Base-by-base conservation (phyloP, 768 basidiomycete species). In the Krasilnikovozyma curviuscula region DNA sequence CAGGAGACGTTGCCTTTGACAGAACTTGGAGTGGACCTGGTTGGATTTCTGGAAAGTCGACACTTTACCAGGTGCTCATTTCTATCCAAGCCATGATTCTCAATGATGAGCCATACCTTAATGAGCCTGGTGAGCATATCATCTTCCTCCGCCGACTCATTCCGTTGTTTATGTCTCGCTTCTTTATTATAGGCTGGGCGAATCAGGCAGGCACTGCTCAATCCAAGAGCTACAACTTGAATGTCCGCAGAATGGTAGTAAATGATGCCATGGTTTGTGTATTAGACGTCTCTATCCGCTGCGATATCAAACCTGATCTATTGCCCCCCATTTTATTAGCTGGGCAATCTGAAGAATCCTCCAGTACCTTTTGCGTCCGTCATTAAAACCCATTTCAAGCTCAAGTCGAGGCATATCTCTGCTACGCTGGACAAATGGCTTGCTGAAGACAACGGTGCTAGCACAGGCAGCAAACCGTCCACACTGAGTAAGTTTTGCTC, bases 101-200 rank as follows among this genome's bases (percentile, higher is more conserved):
- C 23, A 88, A 82, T 53, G 89, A 91, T 18, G 88, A 86, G 57
- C 83, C 89, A 8, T 91, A 88, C 61, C 64, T 86, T 52, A 91
- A 91, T 55, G 88, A 95, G 62, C 88, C 88, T 18, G 85, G 81
- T 23, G 83, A 82, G 82, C 78, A 82, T 19, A 66, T 65, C 14
- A 27, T 7, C 18, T 48, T 13, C 37, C 42, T 55, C 41, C 34
- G 31, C 21, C 21, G 35, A 19, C 40, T 0, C 44, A 18, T 28
- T 31, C 31, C 24, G 18, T 38, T 16, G 24, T 14, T 34, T n/a
- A 24, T 34, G 41, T 23, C 21, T 19, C 25, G 16, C 14, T 7
- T 27, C 34, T 28, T 24, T 34, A 21, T 1, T 3, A 24, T 18
- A 31, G 29, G 14, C 24, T 51, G 55, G 50, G 23, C 45, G 16